These are phyloP conservation scores for Psilocybe mexicana DNA, from an alignment of 1,284 basidiomycete species.

Conservation along the genomic window DNA sequence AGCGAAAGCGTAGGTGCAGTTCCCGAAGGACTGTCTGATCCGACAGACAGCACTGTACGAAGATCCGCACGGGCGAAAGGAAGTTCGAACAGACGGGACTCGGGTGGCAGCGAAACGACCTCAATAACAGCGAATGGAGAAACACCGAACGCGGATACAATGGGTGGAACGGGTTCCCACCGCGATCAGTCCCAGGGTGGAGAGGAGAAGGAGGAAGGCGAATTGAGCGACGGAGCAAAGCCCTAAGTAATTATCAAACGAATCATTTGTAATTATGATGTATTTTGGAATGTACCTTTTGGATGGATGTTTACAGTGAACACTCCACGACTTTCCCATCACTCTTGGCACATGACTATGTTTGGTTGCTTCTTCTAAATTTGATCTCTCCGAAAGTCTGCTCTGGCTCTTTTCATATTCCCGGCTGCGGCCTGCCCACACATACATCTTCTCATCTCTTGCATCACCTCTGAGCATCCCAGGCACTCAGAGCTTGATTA, in stretches of 20 bases:
- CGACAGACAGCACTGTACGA: conserved; percentile 37
- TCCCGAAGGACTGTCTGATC: conserved; percentile 30
- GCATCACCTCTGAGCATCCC: too few species aligned
- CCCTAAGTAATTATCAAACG: conserved; percentile 1
- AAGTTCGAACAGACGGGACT: conserved; percentile 39
- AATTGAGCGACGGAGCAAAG: conserved; percentile 22
- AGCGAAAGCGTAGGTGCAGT: conserved; percentile 18
- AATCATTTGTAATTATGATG: background rate
- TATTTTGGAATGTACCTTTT: background rate
- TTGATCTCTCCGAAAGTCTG: background rate
- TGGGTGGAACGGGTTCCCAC: background rate
- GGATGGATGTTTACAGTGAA: too few species aligned
- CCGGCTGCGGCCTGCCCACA: too few species aligned
- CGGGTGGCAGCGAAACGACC: conserved; percentile 44
- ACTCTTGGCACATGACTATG: background rate
- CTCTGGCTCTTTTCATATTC: background rate
- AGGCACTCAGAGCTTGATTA: background rate
- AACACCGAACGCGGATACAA: conserved; percentile 9
- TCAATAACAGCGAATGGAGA: conserved; percentile 29
- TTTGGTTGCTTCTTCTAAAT: background rate
- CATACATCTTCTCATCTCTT: too few species aligned
- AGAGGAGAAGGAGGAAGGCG: conserved; percentile 26
- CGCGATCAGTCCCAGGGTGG: background rate
- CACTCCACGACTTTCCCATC: too few species aligned
- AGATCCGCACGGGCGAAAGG: conserved; percentile 47